Conservation (phyloP, 73 alveolate species). For the Breviolum minutum region DNA sequence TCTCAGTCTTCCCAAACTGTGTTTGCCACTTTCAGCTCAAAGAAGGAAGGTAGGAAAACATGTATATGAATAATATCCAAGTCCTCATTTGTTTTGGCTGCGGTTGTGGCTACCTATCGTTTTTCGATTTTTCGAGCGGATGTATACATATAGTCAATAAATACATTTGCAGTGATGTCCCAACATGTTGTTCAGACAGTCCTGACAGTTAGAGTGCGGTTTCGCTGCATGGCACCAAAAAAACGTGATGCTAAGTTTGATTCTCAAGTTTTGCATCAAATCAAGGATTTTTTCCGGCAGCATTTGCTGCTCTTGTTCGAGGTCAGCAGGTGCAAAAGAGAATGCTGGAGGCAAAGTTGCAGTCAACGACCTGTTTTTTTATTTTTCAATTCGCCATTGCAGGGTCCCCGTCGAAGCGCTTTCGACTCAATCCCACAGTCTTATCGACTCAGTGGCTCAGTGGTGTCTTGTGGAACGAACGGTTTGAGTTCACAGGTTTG, state of each 20-base stretch:
- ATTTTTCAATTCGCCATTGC: not conserved
- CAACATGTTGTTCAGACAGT: too few species aligned
- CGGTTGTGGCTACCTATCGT: too few species aligned
- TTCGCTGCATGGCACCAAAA: constrained; percentile 73
- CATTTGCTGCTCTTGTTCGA: not conserved
- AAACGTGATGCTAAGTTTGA: constrained; percentile 46
- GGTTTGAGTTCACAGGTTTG: not conserved
- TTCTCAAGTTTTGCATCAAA: not conserved
- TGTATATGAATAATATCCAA: too few species aligned
- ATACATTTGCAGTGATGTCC: too few species aligned
- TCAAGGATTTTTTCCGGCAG: not conserved
- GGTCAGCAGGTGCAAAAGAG: not conserved
- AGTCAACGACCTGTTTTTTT: not conserved
- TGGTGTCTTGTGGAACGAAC: not conserved
- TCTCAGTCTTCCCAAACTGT: too few species aligned
- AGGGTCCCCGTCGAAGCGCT: constrained; percentile 35
- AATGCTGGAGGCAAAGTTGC: not conserved
- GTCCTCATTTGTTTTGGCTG: too few species aligned
- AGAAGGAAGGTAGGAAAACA: too few species aligned
- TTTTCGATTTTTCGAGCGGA: too few species aligned
- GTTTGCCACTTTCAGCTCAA: too few species aligned
- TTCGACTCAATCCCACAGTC: constrained; percentile 13
- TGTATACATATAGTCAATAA: too few species aligned
- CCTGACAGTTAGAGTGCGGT: too few species aligned
- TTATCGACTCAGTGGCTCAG: too few species aligned